These are phyloP conservation scores for Spiraea crenata DNA, from an alignment of 331 rosid genomes.

Conservation along the genomic window DNA sequence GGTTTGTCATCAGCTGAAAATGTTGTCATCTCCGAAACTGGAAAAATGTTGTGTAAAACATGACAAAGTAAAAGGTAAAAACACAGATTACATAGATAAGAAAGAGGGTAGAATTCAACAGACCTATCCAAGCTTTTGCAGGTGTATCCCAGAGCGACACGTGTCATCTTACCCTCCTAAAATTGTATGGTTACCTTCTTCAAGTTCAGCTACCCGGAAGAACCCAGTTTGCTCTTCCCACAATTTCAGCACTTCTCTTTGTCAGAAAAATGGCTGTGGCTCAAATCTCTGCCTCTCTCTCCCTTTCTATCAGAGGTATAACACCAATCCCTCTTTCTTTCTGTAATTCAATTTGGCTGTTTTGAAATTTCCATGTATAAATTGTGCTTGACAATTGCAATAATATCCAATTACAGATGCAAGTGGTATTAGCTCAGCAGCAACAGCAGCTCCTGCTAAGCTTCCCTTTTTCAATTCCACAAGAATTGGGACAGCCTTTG, in stretches of 20 bases:
- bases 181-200: constrained; percentile 9
- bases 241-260: constrained; percentile 8
- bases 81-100: too few relatives aligned
- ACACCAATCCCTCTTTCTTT: neutral
- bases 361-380: neutral
- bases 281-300: constrained; percentile 59
- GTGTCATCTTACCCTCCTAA: constrained; percentile 17
- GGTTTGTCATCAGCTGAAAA: neutral
- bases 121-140: constrained; percentile 5
- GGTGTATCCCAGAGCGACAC: neutral
- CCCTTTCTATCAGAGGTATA: constrained; percentile 45
- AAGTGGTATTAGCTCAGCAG: constrained; percentile 32
- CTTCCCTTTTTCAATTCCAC: constrained; percentile 27
- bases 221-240: constrained; percentile 4
- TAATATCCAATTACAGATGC: constrained; percentile 37
- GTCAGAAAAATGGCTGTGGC: constrained; percentile 47
- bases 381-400: neutral
- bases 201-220: neutral
- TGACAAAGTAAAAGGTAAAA: too few relatives aligned
- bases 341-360: neutral
- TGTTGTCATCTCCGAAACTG: neutral
- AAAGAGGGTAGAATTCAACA: neutral
- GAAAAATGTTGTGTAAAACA: neutral
- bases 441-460: constrained; percentile 29
- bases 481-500: constrained; percentile 39